Conservation (phyloP, 768 basidiomycete genomes). For the Leccinum aurantiacum region DNA sequence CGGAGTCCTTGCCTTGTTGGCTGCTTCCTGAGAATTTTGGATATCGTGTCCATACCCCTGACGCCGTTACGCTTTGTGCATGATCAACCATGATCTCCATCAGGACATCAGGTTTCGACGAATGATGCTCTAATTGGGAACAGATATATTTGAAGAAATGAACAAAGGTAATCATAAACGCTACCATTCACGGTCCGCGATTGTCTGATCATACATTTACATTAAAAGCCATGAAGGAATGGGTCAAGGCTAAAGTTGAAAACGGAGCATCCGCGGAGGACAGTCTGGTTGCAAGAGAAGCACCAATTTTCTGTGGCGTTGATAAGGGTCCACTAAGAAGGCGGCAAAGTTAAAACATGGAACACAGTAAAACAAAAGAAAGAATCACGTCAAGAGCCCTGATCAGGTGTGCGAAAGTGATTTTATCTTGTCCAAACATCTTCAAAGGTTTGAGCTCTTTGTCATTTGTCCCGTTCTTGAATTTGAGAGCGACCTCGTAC, state of each 20-base stretch:
- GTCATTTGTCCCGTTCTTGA: constrained; percentile 72
- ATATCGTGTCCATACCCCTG: not conserved
- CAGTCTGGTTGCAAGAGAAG: constrained; percentile 34
- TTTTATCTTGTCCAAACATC: constrained; percentile 53
- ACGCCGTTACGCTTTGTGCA: not conserved
- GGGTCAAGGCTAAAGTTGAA: constrained; percentile 30
- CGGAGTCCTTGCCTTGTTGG: not conserved
- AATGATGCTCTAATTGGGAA: not conserved
- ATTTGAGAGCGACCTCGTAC: constrained; percentile 72
- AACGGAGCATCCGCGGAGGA: constrained; percentile 32
- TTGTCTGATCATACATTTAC: not conserved
- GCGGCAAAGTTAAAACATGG: not conserved
- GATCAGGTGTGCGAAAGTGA: constrained; percentile 22
- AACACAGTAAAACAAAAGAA: not conserved
- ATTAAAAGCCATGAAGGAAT: constrained; percentile 32
- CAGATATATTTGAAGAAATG: not conserved
- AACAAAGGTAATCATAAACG: not conserved
- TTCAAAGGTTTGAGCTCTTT: constrained; percentile 58
- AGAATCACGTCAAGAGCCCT: constrained; percentile 18
- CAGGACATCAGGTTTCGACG: not conserved
- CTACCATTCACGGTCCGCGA: not conserved
- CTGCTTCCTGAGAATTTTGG: not conserved
- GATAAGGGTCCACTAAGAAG: constrained; percentile 25
- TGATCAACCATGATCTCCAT: not conserved
- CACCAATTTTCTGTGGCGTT: constrained; percentile 37